Conservation (phyloP, 139 green algal genomes). For the Chlorella vulgaris region DNA sequence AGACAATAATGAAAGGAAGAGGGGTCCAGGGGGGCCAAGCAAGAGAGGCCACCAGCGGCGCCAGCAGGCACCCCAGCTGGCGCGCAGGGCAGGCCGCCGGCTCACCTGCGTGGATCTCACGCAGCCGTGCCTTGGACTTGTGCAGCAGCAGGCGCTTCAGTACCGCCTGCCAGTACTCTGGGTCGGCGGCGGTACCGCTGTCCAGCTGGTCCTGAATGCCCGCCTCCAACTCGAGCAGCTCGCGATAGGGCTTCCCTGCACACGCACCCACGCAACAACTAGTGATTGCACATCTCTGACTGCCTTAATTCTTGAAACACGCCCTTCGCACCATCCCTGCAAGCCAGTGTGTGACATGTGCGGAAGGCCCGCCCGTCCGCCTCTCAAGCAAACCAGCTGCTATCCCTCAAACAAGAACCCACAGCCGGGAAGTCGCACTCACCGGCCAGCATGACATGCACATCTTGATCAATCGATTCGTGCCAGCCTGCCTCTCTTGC, state of each 20-base stretch:
- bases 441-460: constrained; percentile 75
- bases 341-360: too few species aligned
- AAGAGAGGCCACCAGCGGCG: neutral
- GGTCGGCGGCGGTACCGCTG: constrained; percentile 50
- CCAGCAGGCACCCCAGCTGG: neutral
- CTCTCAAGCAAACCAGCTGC: neutral
- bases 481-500: constrained; percentile 58
- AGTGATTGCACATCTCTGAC: too few species aligned
- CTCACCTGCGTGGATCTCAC: constrained; percentile 60
- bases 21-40: too few species aligned
- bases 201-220: constrained; percentile 59
- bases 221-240: constrained; percentile 51
- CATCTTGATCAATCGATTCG: constrained; percentile 66
- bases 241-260: constrained; percentile 65
- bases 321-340: too few species aligned
- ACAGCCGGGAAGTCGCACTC: too few species aligned
- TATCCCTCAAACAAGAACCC: neutral
- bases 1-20: too few species aligned
- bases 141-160: constrained; percentile 60
- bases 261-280: too few species aligned
- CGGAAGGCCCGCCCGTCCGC: too few species aligned
- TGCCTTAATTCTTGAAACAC: too few species aligned
- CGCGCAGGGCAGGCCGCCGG: too few species aligned
- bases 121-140: constrained; percentile 64
- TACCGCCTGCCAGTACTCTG: constrained; percentile 86